phyloP scores from a whole-genome alignment of 345 rosid genomes.

The Gynandropsis gynandra region DNA sequence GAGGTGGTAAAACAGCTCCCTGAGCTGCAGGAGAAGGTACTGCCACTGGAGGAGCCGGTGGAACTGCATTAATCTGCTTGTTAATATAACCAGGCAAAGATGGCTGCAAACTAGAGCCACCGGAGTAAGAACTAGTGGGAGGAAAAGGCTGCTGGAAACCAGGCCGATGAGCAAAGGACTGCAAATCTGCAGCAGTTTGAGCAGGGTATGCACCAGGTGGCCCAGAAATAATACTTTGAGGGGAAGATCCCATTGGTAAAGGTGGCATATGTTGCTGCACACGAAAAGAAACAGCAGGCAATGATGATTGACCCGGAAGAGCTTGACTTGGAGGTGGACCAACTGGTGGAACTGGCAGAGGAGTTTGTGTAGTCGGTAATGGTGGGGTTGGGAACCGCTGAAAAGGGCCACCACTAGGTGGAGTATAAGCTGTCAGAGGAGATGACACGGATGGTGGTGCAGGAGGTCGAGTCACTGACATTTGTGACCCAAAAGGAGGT shows the following conservation, averaged over 20 bases:
- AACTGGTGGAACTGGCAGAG: constrained; percentile 34
- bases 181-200: constrained; percentile 35
- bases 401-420: constrained; percentile 42
- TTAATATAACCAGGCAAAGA: constrained; percentile 57
- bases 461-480: constrained; percentile 24
- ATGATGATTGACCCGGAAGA: constrained; percentile 45
- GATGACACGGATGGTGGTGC: constrained; percentile 36
- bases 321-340: constrained; percentile 50
- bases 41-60: constrained; percentile 43
- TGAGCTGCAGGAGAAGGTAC: constrained; percentile 48
- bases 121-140: constrained; percentile 34
- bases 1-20: constrained; percentile 40
- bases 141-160: constrained; percentile 49
- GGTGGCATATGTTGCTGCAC: constrained; percentile 45
- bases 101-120: constrained; percentile 35
- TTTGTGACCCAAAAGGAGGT: constrained; percentile 21
- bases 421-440: constrained; percentile 41
- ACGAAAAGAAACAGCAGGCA: constrained; percentile 32
- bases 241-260: constrained; percentile 57
- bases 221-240: constrained; percentile 35
- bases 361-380: constrained; percentile 41
- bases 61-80: constrained; percentile 36
- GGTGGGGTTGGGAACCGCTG: constrained; percentile 54
- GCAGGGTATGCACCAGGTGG: constrained; percentile 32
- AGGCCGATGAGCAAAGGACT: constrained; percentile 31